phyloP scores from a whole-genome alignment of 495 filamentous ascomycete genomes.

The Pyrenula aspistea region DNA sequence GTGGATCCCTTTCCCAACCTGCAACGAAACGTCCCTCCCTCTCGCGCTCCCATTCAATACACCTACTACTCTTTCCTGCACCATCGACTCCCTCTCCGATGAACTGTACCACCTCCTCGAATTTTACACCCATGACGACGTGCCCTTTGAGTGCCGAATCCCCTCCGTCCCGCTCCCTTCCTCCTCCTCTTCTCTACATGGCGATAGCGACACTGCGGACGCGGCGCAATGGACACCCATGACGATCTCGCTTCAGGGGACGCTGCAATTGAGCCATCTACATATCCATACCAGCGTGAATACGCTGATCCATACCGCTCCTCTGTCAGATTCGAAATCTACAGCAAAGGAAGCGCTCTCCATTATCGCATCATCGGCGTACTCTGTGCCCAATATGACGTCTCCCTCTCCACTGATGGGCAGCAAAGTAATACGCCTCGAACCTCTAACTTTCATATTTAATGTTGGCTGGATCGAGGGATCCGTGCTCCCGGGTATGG shows the following conservation, averaged over 20 bases:
- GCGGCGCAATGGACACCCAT: constrained; percentile 42
- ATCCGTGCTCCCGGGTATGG: constrained; percentile 44
- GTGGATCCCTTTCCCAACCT: constrained; percentile 86
- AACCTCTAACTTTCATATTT: constrained; percentile 69
- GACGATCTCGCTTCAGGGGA: constrained; percentile 80
- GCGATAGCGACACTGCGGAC: neutral
- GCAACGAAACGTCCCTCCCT: constrained; percentile 77
- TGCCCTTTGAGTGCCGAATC: constrained; percentile 82
- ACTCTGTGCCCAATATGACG: constrained; percentile 64
- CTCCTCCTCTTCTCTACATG: constrained; percentile 8
- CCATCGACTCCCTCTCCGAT: constrained; percentile 72
- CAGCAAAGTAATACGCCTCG: constrained; percentile 70
- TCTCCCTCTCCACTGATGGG: constrained; percentile 15
- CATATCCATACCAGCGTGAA: constrained; percentile 87
- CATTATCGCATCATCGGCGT: constrained; percentile 68
- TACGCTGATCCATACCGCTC: constrained; percentile 66
- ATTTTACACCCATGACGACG: constrained; percentile 97
- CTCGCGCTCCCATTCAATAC: constrained; percentile 79
- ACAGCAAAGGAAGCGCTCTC: constrained; percentile 30
- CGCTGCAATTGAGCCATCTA: constrained; percentile 76
- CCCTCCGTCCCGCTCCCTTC: constrained; percentile 56
- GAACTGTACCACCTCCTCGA: constrained; percentile 93
- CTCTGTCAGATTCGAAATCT: constrained; percentile 7
- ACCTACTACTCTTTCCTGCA: constrained; percentile 73
- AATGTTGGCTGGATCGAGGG: constrained; percentile 78